Evolutionary conservation across 257 asterid genomes (phyloP).

Genomic region (Solanum etuberosum): DNA sequence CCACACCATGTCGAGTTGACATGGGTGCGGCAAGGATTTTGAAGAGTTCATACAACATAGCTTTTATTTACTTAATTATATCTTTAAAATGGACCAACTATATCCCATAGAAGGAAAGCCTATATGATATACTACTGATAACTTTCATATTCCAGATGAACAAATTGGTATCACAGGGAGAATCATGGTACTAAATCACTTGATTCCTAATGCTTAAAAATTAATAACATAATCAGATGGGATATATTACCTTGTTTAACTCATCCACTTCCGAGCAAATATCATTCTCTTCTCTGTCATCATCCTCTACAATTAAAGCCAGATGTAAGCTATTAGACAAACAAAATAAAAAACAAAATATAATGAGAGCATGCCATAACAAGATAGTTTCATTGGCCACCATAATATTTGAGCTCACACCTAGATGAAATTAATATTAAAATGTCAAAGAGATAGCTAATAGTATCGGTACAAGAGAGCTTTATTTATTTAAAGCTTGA

Average conservation of each 20-base stretch:
- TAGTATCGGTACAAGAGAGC: neutral
- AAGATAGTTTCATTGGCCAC: neutral
- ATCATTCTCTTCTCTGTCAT: slow-evolving; percentile 12
- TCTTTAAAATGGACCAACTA: neutral
- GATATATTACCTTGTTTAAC: slow-evolving; percentile 17
- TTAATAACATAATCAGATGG: neutral
- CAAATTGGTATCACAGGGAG: neutral
- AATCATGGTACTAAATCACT: neutral
- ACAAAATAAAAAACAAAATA: neutral
- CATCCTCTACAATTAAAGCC: slow-evolving; percentile 31
- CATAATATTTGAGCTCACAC: neutral
- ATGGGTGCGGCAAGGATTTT: neutral
- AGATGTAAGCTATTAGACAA: neutral
- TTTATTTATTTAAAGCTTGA: neutral
- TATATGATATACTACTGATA: neutral
- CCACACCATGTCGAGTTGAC: neutral
- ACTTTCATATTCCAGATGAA: neutral
- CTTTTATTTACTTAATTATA: neutral
- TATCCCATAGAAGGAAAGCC: neutral
- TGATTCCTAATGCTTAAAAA: neutral
- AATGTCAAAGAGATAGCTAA: neutral
- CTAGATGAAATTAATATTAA: neutral
- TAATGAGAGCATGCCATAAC: neutral
- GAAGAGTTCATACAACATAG: neutral
- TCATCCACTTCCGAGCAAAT: slow-evolving; percentile 7